A percentile compares a stretch with the other conserved stretches of the same genome.
These are phyloP conservation scores for Alternaria sp. DNA, from an alignment of 2,329 filamentous ascomycete genomes.

Conservation along the genomic window DNA sequence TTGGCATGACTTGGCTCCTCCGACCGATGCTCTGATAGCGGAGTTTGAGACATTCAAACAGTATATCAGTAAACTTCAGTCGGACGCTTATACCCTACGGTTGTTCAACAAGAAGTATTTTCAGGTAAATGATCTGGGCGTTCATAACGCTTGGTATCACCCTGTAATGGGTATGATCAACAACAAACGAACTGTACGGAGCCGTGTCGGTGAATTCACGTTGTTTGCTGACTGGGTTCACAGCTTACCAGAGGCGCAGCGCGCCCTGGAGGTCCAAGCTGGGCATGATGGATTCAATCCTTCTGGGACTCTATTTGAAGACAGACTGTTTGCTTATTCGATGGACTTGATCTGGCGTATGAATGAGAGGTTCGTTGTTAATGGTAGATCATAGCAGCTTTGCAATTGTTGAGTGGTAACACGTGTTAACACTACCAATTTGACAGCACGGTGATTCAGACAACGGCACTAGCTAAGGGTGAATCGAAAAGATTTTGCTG, in stretches of 20 bases:
- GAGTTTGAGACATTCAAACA: background rate
- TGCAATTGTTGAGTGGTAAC: too few species aligned
- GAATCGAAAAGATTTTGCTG: too few species aligned
- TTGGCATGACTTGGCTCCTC: background rate
- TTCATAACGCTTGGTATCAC: background rate
- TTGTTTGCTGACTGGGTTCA: slow-evolving; percentile 14
- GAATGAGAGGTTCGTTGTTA: background rate
- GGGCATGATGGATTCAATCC: background rate
- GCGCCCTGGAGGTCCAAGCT: background rate
- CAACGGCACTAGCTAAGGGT: too few species aligned
- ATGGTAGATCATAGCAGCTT: too few species aligned
- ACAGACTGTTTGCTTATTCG: background rate
- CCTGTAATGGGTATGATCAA: background rate
- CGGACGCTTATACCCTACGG: background rate
- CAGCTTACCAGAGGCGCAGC: slow-evolving; percentile 17
- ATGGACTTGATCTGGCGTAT: background rate
- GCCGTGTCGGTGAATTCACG: slow-evolving; percentile 3
- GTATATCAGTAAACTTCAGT: background rate
- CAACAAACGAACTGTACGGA: background rate
- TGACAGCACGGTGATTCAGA: too few species aligned
- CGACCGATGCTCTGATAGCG: background rate
- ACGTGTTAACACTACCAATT: too few species aligned
- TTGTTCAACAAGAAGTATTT: background rate
- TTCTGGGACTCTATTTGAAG: background rate
- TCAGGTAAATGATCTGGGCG: background rate